phyloP scores from a whole-genome alignment of 2,329 filamentous ascomycete species.

The Didymella lethalis region DNA sequence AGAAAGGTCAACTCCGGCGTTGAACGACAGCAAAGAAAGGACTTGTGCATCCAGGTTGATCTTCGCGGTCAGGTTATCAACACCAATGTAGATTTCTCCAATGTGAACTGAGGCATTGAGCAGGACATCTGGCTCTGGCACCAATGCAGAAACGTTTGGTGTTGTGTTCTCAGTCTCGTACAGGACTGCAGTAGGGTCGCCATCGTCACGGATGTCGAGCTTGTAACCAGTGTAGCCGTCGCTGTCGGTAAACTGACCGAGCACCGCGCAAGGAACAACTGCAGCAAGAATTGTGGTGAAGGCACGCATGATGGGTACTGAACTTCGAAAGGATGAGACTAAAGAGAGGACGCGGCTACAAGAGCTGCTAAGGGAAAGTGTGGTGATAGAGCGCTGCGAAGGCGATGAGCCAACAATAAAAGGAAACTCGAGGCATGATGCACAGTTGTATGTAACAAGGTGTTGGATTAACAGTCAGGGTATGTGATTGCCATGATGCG shows the following conservation, averaged over 20 bases:
- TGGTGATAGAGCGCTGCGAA: conserved; percentile 25
- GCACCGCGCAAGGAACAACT: conserved; percentile 46
- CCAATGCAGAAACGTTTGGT: conserved; percentile 51
- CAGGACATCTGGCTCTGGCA: conserved; percentile 64
- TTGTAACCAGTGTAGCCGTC: conserved; percentile 65
- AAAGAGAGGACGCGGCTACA: conserved; percentile 37
- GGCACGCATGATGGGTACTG: conserved; percentile 32
- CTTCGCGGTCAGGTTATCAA: conserved; percentile 67
- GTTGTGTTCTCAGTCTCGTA: conserved; percentile 64
- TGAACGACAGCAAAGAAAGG: conserved; percentile 66
- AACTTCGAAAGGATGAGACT: neutral
- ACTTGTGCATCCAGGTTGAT: conserved; percentile 68
- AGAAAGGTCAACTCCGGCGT: conserved; percentile 66
- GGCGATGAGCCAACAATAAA: conserved; percentile 21
- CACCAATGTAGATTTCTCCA: conserved; percentile 65
- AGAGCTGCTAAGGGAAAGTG: conserved; percentile 26
- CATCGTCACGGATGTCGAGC: conserved; percentile 57
- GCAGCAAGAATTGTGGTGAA: conserved; percentile 38
- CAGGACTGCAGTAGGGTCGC: conserved; percentile 59
- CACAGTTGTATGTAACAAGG: conserved; percentile 19
- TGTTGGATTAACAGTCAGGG: conserved; percentile 34
- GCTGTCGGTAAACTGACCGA: conserved; percentile 43
- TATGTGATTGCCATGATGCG: conserved; percentile 32
- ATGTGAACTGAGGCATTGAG: conserved; percentile 67
- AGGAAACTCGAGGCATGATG: conserved; percentile 24